Conservation (phyloP, 352 stramenopile genomes). For the Pythium plurisporium region DNA sequence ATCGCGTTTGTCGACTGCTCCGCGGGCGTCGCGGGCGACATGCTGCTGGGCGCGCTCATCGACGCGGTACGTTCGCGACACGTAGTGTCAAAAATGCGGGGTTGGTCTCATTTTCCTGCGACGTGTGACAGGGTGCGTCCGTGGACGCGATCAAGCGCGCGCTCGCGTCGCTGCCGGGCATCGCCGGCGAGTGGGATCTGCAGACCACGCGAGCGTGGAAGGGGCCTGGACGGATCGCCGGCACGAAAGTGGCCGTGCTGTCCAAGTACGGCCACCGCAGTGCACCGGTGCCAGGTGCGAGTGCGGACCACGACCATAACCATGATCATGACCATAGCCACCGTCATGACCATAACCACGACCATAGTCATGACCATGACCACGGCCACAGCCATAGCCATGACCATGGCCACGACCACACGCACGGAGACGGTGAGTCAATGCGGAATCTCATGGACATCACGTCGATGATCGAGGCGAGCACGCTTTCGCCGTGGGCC, state of each 20-base stretch:
- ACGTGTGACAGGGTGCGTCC: conserved; percentile 47
- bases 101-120: too few relatives aligned
- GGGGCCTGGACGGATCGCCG: conserved; percentile 86
- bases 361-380: conserved; percentile 28
- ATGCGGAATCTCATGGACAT: conserved; percentile 93
- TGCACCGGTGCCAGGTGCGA: conserved; percentile 27
- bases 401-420: conserved; percentile 28
- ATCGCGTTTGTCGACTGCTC: conserved; percentile 90
- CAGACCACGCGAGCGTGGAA: conserved; percentile 66
- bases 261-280: conserved; percentile 85
- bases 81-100: too few relatives aligned
- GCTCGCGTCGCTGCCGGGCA: conserved; percentile 52
- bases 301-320: conserved; percentile 27
- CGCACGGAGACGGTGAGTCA: conserved; percentile 43
- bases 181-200: conserved; percentile 88
- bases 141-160: conserved; percentile 51
- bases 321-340: conserved; percentile 28
- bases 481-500: conserved; percentile 82
- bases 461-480: conserved; percentile 71
- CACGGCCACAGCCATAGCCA: conserved; percentile 35
- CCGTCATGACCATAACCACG: conserved; percentile 37
- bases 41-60: conserved; percentile 87
- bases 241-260: conserved; percentile 82
- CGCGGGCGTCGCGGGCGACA: conserved; percentile 86
- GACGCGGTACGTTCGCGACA: conserved; percentile 79